These are phyloP conservation scores for Picochlorum sp. DNA, from an alignment of 139 green algal species.

Conservation along the genomic window DNA sequence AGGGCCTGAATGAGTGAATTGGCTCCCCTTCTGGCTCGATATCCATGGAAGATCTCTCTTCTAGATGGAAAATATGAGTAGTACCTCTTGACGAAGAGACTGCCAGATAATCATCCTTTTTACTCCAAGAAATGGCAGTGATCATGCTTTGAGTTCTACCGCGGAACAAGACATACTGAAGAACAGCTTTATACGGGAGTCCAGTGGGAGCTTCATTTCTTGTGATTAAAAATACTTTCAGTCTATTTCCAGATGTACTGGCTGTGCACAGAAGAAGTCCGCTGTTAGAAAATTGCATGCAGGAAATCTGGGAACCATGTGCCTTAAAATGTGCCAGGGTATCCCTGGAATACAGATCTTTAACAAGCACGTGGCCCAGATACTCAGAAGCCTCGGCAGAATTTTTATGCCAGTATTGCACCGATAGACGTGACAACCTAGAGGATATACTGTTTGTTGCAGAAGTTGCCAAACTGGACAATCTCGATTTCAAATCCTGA, in stretches of 20 bases:
- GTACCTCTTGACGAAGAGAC: constrained; percentile 1
- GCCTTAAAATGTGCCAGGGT: neutral
- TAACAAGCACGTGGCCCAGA: neutral
- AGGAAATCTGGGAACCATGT: neutral
- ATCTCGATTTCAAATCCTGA: no score
- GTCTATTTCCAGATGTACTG: neutral
- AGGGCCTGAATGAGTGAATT: no score
- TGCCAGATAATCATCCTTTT: neutral
- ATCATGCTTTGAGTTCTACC: neutral
- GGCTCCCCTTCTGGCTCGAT: no score
- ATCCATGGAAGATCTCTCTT: neutral
- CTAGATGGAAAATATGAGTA: neutral
- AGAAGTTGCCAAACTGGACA: no score
- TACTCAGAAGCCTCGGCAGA: neutral
- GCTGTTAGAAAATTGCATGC: neutral
- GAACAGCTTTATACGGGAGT: neutral
- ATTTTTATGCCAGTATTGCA: neutral
- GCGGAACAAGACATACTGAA: neutral
- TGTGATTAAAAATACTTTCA: neutral
- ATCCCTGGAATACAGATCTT: neutral
- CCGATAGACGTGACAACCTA: neutral
- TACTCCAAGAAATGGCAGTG: neutral
- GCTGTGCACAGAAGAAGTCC: neutral
- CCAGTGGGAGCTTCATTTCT: neutral
- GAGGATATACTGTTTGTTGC: no score